Evolutionary conservation across 2,329 filamentous ascomycete species (phyloP).

Genomic region (Aspergillus sp.): DNA sequence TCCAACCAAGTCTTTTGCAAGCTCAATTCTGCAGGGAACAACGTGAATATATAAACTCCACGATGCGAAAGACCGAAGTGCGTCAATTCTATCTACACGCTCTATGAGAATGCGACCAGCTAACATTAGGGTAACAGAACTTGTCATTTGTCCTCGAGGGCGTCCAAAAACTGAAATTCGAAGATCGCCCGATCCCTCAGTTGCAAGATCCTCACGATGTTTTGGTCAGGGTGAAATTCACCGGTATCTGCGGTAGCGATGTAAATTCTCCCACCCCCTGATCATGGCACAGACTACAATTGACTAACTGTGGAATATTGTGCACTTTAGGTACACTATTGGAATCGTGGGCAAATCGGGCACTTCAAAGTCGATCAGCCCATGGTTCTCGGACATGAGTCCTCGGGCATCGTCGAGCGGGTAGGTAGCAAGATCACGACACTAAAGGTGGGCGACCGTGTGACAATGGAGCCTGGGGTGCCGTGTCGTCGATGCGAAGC

Average conservation of each 20-base stretch:
- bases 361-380: constrained; percentile 35
- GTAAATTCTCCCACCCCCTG: constrained; percentile 38
- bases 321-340: constrained; percentile 34
- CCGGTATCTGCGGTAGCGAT: constrained; percentile 78
- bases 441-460: constrained; percentile 62
- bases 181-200: constrained; percentile 66
- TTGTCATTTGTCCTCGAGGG: constrained; percentile 78
- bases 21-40: too few species aligned
- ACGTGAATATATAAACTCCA: too few species aligned
- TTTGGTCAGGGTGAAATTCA: constrained; percentile 71
- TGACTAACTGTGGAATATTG: neutral
- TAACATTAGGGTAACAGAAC: constrained; percentile 50
- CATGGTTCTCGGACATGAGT: constrained; percentile 62
- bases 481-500: constrained; percentile 66
- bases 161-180: constrained; percentile 64
- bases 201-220: constrained; percentile 64
- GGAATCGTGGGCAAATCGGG: constrained; percentile 39
- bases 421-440: constrained; percentile 54
- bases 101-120: too few species aligned
- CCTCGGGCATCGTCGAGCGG: constrained; percentile 57
- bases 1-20: too few species aligned
- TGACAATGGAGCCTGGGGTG: constrained; percentile 73
- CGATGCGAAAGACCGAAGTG: too few species aligned
- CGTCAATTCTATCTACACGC: too few species aligned
- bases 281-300: neutral